Percentiles rank a stretch among this genome's conserved stretches.
Evolutionary conservation across 768 basidiomycete species (phyloP).

Genomic region (Coprinopsis strossmayeri): DNA sequence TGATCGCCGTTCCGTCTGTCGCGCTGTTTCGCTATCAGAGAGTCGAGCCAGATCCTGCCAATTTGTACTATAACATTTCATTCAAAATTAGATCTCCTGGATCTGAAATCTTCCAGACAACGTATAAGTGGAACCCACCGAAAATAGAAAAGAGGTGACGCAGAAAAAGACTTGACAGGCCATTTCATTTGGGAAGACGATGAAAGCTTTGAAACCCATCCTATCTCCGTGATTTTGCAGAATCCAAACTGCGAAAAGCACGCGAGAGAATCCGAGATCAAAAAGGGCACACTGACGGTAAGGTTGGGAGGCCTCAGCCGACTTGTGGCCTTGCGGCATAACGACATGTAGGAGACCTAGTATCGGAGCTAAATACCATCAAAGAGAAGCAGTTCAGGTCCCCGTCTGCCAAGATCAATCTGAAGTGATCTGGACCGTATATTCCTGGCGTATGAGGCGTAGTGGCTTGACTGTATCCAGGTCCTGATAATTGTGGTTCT

Average conservation of each 20-base stretch:
- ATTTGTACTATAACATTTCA: no score
- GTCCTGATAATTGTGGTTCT: constrained; percentile 3
- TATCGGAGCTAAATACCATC: not conserved
- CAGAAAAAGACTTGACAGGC: not conserved
- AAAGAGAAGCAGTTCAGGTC: not conserved
- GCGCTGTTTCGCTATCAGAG: not conserved
- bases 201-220: not conserved
- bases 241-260: not conserved
- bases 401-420: not conserved
- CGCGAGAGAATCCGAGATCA: not conserved
- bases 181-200: not conserved
- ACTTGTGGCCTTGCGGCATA: not conserved
- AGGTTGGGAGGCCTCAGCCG: not conserved
- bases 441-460: no score
- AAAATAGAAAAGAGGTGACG: not conserved
- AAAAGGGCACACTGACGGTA: not conserved
- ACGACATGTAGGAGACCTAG: not conserved
- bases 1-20: not conserved
- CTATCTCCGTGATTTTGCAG: constrained; percentile 2
- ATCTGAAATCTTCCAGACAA: not conserved
- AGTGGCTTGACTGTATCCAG: no score
- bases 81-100: not conserved
- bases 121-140: not conserved
- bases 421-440: not conserved
- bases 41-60: no score